A percentile compares a stretch with the other conserved stretches of the same genome.
Conservation (phyloP, 805 yeast genomes). For the Suhomyces xylopsoci region DNA sequence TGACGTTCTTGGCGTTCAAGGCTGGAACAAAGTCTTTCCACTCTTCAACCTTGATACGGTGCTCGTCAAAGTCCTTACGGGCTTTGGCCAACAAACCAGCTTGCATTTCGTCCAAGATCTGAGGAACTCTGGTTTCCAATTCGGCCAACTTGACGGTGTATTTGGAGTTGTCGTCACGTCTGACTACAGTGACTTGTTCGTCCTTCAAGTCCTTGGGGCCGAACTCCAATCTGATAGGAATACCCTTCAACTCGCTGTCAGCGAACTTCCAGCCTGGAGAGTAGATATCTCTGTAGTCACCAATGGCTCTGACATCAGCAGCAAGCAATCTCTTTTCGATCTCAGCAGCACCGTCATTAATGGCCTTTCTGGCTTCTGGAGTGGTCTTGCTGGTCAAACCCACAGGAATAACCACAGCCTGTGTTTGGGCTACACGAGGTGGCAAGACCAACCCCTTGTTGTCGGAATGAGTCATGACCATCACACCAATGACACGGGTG, state of each 20-base stretch:
- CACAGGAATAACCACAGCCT: slow-evolving; percentile 90
- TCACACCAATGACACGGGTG: slow-evolving; percentile 97
- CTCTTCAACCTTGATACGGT: slow-evolving; percentile 74
- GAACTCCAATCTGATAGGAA: slow-evolving; percentile 87
- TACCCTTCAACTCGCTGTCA: slow-evolving; percentile 95
- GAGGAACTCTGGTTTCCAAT: slow-evolving; percentile 64
- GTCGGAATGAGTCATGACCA: slow-evolving; percentile 98
- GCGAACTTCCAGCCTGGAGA: slow-evolving; percentile 99
- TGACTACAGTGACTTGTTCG: slow-evolving; percentile 78
- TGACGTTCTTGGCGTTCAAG: slow-evolving; percentile 85
- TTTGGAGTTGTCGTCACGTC: slow-evolving; percentile 88
- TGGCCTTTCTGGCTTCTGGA: slow-evolving; percentile 66
- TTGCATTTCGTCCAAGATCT: slow-evolving; percentile 81
- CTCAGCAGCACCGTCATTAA: slow-evolving; percentile 65
- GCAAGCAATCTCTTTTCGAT: slow-evolving; percentile 60
- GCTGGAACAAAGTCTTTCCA: slow-evolving; percentile 94
- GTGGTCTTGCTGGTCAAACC: slow-evolving; percentile 88
- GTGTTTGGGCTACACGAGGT: slow-evolving; percentile 92
- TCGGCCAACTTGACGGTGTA: slow-evolving; percentile 61
- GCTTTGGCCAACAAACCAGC: slow-evolving; percentile 71
- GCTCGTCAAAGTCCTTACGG: slow-evolving; percentile 76
- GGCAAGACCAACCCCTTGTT: slow-evolving; percentile 98
- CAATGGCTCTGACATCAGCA: slow-evolving; percentile 69
- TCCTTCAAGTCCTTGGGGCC: slow-evolving; percentile 94
- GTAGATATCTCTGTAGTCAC: slow-evolving; percentile 91